Percentiles rank a stretch among this genome's conserved stretches.
Conservation (phyloP, 2,329 filamentous ascomycete species). For the Blastomyces silverae region DNA sequence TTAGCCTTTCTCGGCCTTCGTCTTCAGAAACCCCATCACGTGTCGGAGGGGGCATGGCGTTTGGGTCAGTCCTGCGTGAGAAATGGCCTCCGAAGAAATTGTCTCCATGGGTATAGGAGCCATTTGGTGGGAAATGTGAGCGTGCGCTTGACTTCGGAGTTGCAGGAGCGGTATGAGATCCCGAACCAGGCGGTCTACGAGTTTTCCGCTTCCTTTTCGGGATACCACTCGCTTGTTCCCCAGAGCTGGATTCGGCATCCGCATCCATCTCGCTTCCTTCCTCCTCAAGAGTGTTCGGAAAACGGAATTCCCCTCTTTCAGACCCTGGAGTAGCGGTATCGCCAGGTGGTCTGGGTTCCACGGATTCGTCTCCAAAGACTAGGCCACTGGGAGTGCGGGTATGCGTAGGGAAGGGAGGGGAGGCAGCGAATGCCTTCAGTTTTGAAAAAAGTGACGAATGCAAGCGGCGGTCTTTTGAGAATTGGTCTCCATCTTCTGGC, state of each 20-base stretch:
- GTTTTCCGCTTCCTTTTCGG: conserved; percentile 59
- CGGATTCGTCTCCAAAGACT: conserved; percentile 35
- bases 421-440: conserved; percentile 63
- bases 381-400: conserved; percentile 45
- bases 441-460: conserved; percentile 66
- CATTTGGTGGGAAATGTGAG: conserved; percentile 36
- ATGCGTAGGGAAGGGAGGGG: conserved; percentile 46
- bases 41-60: conserved; percentile 50
- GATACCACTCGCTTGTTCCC: conserved; percentile 54
- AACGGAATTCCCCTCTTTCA: conserved; percentile 46
- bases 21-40: conserved; percentile 67
- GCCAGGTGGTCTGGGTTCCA: conserved; percentile 35
- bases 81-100: conserved; percentile 48
- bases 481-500: conserved; percentile 52
- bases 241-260: conserved; percentile 79
- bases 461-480: conserved; percentile 51
- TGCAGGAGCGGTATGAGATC: conserved; percentile 57
- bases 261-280: conserved; percentile 65
- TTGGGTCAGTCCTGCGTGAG: conserved; percentile 59
- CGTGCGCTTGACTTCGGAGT: conserved; percentile 50
- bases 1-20: conserved; percentile 60
- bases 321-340: conserved; percentile 43
- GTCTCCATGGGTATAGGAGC: conserved; percentile 45
- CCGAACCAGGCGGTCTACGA: conserved; percentile 52
- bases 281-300: conserved; percentile 51